These are phyloP conservation scores for Akanthomyces uredinophilus DNA, from an alignment of 2,329 filamentous ascomycete species.

Conservation along the genomic window DNA sequence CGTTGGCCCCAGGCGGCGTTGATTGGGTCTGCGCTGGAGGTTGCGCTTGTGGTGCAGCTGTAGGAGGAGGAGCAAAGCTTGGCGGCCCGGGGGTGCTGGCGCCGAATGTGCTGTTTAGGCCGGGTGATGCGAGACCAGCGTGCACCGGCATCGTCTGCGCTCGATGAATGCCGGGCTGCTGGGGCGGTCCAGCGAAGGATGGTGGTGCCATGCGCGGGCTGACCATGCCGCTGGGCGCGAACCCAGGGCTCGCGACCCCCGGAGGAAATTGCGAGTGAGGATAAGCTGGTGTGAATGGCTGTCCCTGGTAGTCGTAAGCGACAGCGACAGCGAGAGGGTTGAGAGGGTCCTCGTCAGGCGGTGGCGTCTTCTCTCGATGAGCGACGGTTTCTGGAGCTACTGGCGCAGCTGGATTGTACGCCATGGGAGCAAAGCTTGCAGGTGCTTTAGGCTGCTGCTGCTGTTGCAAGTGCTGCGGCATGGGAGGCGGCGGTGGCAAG, in stretches of 20 bases:
- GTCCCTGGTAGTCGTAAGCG: constrained; percentile 48
- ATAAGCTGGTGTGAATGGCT: constrained; percentile 49
- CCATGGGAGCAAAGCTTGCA: constrained; percentile 55
- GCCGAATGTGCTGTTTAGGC: constrained; percentile 39
- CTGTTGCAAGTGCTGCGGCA: constrained; percentile 27
- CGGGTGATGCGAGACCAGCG: constrained; percentile 33
- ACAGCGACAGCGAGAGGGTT: constrained; percentile 56
- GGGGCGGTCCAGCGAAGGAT: constrained; percentile 33
- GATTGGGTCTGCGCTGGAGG: constrained; percentile 16
- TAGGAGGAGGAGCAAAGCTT: constrained; percentile 13
- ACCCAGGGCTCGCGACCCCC: constrained; percentile 37
- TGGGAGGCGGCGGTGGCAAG: constrained; percentile 22
- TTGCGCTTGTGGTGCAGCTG: constrained; percentile 20
- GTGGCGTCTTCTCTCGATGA: constrained; percentile 75
- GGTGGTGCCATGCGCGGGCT: constrained; percentile 39
- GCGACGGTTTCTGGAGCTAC: constrained; percentile 66
- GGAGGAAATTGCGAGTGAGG: constrained; percentile 41
- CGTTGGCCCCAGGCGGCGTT: constrained; percentile 31
- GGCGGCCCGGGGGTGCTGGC: constrained; percentile 31
- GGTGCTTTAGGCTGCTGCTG: constrained; percentile 6
- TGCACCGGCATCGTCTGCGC: constrained; percentile 46
- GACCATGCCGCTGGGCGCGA: constrained; percentile 29
- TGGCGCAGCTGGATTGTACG: constrained; percentile 76
- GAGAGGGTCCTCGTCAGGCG: constrained; percentile 58
- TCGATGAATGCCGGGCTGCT: constrained; percentile 43